Evolutionary conservation across 192 early-diverging fungal species (phyloP).

Genomic region (Backusella tarrabulga): DNA sequence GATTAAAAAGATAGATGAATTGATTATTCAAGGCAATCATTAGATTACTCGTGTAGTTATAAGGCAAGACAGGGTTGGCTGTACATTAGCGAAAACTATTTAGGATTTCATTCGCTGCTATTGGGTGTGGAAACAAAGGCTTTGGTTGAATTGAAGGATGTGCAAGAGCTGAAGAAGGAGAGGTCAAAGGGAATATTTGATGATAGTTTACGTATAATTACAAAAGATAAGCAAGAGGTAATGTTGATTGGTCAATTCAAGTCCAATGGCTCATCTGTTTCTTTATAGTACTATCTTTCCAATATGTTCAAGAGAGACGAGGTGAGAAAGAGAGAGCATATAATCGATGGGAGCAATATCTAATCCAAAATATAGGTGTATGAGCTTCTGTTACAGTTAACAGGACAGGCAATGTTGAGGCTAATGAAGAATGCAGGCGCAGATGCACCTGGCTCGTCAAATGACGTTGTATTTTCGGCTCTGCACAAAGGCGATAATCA

Average conservation of each 20-base stretch:
- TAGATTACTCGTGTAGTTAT: slow-evolving; percentile 91
- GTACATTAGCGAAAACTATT: slow-evolving; percentile 90
- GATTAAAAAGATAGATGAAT: background rate
- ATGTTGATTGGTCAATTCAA: background rate
- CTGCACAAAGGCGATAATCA: background rate
- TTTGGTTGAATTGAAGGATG: slow-evolving; percentile 88
- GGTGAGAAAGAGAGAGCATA: background rate
- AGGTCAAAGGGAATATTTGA: slow-evolving; percentile 89
- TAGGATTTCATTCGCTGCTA: slow-evolving; percentile 95
- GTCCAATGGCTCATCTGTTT: no score
- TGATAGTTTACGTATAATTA: slow-evolving; percentile 84
- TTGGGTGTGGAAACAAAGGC: slow-evolving; percentile 92
- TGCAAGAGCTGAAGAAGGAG: slow-evolving; percentile 85
- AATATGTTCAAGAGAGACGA: slow-evolving; percentile 80
- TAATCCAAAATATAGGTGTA: slow-evolving; percentile 52
- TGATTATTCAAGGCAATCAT: background rate
- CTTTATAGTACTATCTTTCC: slow-evolving; percentile 74
- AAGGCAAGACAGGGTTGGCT: slow-evolving; percentile 93
- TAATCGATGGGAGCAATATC: background rate
- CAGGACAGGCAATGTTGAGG: slow-evolving; percentile 81
- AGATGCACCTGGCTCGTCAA: slow-evolving; percentile 56
- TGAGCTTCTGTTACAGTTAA: slow-evolving; percentile 91
- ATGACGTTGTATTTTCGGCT: background rate
- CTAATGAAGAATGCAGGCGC: slow-evolving; percentile 78
- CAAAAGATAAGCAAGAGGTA: slow-evolving; percentile 79